phyloP scores from a whole-genome alignment of 2,329 filamentous ascomycete species.

The Colletotrichum melonis region DNA sequence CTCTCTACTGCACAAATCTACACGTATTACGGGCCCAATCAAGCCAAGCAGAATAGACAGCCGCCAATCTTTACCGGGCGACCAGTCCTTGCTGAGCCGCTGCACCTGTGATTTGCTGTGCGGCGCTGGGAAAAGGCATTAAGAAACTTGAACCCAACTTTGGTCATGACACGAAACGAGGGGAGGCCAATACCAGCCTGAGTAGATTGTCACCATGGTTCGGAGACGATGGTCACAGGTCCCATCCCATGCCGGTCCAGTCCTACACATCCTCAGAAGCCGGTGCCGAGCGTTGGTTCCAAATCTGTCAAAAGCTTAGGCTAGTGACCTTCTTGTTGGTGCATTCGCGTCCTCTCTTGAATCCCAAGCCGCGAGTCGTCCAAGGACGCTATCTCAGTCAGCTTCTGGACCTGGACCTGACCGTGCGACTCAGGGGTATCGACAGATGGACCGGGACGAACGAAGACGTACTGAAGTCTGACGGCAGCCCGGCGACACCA shows the following conservation, averaged over 20 bases:
- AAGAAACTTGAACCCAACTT: neutral
- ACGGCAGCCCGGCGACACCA: conserved; percentile 18
- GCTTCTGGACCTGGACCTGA: conserved; percentile 6
- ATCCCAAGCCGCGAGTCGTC: conserved; percentile 16
- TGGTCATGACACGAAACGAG: conserved; percentile 5
- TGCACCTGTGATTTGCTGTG: conserved; percentile 11
- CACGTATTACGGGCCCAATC: neutral
- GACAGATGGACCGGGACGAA: neutral
- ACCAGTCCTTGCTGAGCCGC: conserved; percentile 2
- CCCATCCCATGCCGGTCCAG: neutral
- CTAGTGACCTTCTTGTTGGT: conserved; percentile 10
- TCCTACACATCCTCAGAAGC: neutral
- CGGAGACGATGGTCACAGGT: neutral
- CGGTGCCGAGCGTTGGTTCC: neutral
- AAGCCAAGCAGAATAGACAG: neutral
- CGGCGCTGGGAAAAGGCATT: neutral
- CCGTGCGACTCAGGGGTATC: conserved; percentile 23
- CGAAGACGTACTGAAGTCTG: neutral
- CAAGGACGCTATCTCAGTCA: conserved; percentile 10
- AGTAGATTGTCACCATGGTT: neutral
- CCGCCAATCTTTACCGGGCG: neutral
- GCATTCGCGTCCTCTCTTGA: neutral
- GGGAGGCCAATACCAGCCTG: neutral
- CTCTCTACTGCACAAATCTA: neutral
- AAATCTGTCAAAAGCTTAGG: neutral